phyloP scores from a whole-genome alignment of 345 rosid species.

The Citrus sp. region DNA sequence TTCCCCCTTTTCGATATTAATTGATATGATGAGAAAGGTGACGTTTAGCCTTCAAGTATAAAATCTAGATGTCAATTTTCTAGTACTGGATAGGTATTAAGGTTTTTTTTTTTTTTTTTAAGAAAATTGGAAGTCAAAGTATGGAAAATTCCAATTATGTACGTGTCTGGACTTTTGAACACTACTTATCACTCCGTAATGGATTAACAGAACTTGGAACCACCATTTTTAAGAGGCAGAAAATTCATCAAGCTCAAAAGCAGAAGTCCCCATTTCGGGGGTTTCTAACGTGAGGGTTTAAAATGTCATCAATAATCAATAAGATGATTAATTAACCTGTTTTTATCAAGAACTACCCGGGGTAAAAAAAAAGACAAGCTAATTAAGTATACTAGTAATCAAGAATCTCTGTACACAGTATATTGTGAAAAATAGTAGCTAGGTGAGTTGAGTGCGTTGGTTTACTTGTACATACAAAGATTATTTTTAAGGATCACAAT shows the following conservation, averaged over 20 bases:
- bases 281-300: neutral
- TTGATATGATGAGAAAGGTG: too few relatives aligned
- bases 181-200: neutral
- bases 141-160: too few relatives aligned
- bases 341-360: too few relatives aligned
- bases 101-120: too few relatives aligned
- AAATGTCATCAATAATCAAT: neutral
- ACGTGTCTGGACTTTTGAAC: neutral
- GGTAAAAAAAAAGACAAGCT: neutral
- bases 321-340: neutral
- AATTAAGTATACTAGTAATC: neutral
- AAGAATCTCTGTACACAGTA: neutral
- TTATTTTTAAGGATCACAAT: neutral
- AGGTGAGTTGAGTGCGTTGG: neutral
- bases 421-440: too few relatives aligned
- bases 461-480: too few relatives aligned
- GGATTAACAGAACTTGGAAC: neutral
- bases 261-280: neutral
- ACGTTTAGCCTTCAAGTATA: too few relatives aligned
- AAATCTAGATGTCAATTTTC: too few relatives aligned
- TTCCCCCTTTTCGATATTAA: too few relatives aligned
- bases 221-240: neutral
- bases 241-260: neutral
- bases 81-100: too few relatives aligned
- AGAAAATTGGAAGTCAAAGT: too few relatives aligned